These are phyloP conservation scores for Saksenaea oblongispora DNA, from an alignment of 371 early-diverging fungal species.

Conservation along the genomic window DNA sequence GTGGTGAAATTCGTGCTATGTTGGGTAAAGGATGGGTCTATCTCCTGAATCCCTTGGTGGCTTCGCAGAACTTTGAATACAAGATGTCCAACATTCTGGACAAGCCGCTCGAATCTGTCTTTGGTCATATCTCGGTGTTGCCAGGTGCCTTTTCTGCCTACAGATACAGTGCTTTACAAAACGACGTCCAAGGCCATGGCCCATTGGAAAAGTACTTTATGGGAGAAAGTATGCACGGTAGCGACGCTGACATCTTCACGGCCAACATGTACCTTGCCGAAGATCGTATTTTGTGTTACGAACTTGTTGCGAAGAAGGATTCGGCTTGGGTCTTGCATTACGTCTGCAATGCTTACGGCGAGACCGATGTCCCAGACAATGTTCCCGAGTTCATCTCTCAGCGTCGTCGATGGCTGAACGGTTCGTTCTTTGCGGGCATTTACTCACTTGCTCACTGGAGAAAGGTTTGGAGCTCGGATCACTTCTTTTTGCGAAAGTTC, in stretches of 20 bases:
- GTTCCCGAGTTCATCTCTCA: conserved; percentile 82
- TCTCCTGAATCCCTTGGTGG: conserved; percentile 89
- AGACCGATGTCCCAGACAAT: conserved; percentile 80
- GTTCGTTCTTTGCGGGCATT: conserved; percentile 68
- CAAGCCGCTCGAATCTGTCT: conserved; percentile 84
- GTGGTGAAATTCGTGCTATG: conserved; percentile 86
- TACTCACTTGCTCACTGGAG: conserved; percentile 56
- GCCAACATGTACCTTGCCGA: conserved; percentile 82
- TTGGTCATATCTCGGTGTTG: conserved; percentile 83
- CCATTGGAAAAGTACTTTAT: conserved; percentile 80
- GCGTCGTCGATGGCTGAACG: conserved; percentile 87
- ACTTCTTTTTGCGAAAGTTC: conserved; percentile 60
- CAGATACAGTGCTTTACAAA: conserved; percentile 73
- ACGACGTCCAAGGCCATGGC: conserved; percentile 55
- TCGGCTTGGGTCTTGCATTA: conserved; percentile 67
- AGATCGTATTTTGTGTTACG: conserved; percentile 89
- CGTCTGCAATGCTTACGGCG: conserved; percentile 66
- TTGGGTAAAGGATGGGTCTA: conserved; percentile 59
- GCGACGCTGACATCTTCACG: conserved; percentile 63
- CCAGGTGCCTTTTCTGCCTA: conserved; percentile 90
- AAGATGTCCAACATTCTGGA: conserved; percentile 88
- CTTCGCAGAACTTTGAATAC: conserved; percentile 86
- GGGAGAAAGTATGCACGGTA: conserved; percentile 69
- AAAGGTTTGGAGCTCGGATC: conserved; percentile 61
- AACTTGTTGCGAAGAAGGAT: conserved; percentile 73